A percentile compares a stretch with the other conserved stretches of the same genome.
phyloP scores from a whole-genome alignment of 108 stramenopile genomes.

The Nitzschia sp. region DNA sequence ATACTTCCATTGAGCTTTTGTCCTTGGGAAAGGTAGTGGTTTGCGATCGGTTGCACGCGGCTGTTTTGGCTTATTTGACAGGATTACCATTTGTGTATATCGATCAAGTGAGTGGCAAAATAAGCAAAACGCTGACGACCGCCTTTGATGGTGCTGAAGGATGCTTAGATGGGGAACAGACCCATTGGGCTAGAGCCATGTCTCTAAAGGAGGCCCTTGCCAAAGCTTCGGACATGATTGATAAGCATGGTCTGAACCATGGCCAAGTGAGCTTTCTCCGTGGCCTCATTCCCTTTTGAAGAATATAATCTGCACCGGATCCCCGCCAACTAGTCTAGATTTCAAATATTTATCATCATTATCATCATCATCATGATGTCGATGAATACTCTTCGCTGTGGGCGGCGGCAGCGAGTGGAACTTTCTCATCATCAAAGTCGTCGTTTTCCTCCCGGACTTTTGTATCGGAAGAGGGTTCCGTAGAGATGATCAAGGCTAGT shows the following conservation, averaged over 20 bases:
- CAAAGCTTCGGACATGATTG: slow-evolving; percentile 15
- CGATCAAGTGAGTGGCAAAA: slow-evolving; percentile 34
- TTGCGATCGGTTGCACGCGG: slow-evolving; percentile 41
- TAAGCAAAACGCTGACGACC: slow-evolving; percentile 18
- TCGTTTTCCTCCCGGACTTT: background rate
- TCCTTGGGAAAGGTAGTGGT: slow-evolving; percentile 33
- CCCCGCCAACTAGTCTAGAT: too few species aligned
- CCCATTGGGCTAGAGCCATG: slow-evolving; percentile 11
- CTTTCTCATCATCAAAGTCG: background rate
- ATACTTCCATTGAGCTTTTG: slow-evolving; percentile 33
- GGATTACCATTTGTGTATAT: slow-evolving; percentile 37
- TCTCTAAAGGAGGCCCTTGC: slow-evolving; percentile 17
- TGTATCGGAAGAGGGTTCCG: slow-evolving; percentile 15
- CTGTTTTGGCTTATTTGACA: slow-evolving; percentile 28
- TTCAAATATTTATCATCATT: too few species aligned
- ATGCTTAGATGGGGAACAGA: slow-evolving; percentile 18
- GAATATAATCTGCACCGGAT: background rate
- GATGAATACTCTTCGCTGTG: background rate
- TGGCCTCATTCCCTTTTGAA: background rate
- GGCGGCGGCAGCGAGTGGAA: background rate
- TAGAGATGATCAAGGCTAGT: slow-evolving; percentile 16
- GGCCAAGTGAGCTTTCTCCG: background rate
- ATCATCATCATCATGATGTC: too few species aligned
- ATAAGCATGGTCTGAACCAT: background rate
- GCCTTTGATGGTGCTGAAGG: slow-evolving; percentile 22